These are phyloP conservation scores for Mitragyna speciosa DNA, from an alignment of 257 asterid genomes.

Conservation along the genomic window DNA sequence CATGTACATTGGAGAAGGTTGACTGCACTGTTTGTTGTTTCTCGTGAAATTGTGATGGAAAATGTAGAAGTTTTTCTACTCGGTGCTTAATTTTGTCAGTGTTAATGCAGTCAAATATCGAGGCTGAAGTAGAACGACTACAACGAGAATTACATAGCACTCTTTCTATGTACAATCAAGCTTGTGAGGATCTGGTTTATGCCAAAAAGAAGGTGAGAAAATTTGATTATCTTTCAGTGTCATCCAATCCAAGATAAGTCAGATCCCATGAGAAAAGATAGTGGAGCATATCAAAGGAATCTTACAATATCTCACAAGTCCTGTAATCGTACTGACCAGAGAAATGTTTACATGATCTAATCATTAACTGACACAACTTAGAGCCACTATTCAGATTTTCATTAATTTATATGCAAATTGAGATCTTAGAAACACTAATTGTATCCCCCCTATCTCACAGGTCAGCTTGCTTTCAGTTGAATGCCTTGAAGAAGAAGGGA, in stretches of 20 bases:
- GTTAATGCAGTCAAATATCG: slow-evolving; percentile 45
- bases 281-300: not conserved
- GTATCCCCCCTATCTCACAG: slow-evolving; percentile 37
- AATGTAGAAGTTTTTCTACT: not conserved
- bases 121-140: slow-evolving; percentile 59
- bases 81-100: slow-evolving; percentile 5
- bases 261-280: not conserved
- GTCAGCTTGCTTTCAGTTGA: slow-evolving; percentile 65
- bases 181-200: slow-evolving; percentile 64
- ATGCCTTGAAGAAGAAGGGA: slow-evolving; percentile 64
- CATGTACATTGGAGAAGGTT: not conserved
- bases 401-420: not conserved
- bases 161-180: slow-evolving; percentile 59
- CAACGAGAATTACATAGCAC: slow-evolving; percentile 62
- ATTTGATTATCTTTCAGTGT: not conserved
- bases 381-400: not conserved
- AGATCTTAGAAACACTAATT: not conserved
- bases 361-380: too few relatives aligned
- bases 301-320: not conserved
- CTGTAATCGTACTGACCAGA: not conserved
- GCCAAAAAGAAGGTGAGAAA: slow-evolving; percentile 62
- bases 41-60: not conserved
- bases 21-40: not conserved
- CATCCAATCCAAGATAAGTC: not conserved
- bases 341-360: not conserved